A percentile compares a stretch with the other conserved stretches of the same genome.
Conservation (phyloP, 1,139 yeast genomes). For the Kazachstania sp. region DNA sequence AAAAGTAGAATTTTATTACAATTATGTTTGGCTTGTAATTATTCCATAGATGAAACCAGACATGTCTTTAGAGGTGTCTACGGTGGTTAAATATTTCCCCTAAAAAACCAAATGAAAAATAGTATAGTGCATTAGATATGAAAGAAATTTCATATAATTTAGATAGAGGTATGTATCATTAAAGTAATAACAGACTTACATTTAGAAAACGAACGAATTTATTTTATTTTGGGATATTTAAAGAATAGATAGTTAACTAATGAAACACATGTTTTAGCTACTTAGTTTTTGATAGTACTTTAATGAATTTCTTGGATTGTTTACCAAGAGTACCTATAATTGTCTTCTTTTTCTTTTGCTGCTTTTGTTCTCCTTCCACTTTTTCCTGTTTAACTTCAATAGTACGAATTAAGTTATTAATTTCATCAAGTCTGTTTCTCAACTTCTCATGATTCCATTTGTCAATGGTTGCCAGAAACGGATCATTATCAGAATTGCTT, state of each 20-base stretch:
- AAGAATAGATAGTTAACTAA: no score
- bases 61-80: conserved; percentile 42
- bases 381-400: not conserved
- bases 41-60: conserved; percentile 37
- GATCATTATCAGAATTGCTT: not conserved
- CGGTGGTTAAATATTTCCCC: conserved; percentile 36
- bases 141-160: no score
- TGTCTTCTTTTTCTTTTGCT: not conserved
- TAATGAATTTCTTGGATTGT: conserved; percentile 3
- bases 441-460: not conserved
- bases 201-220: no score
- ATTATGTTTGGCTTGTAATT: conserved; percentile 43
- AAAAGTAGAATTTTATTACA: conserved; percentile 55
- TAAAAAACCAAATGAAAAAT: no score
- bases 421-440: not conserved
- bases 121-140: no score
- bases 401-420: conserved; percentile 1
- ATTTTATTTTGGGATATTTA: no score
- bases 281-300: conserved; percentile 1
- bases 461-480: not conserved
- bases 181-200: no score
- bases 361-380: not conserved
- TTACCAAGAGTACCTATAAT: not conserved
- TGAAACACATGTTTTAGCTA: no score
- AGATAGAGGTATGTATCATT: no score